phyloP scores from a whole-genome alignment of 352 stramenopile species.

The Phytophthora nicotianae region DNA sequence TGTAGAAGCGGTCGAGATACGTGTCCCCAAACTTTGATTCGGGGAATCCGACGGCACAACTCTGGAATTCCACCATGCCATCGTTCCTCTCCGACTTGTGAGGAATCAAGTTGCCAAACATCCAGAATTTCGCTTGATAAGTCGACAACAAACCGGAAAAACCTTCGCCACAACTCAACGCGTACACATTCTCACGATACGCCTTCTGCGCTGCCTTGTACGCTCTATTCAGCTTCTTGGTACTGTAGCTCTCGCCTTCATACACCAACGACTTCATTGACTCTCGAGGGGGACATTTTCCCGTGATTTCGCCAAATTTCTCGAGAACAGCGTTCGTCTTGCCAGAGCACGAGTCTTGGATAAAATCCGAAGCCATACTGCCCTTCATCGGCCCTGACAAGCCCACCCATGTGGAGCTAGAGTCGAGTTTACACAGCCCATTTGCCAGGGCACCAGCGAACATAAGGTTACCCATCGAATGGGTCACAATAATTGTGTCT shows the following conservation, averaged over 20 bases:
- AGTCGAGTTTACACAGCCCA: constrained; percentile 19
- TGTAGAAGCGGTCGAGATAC: constrained; percentile 50
- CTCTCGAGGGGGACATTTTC: constrained; percentile 12
- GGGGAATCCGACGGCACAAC: constrained; percentile 30
- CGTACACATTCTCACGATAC: constrained; percentile 31
- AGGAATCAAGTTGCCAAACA: constrained; percentile 22
- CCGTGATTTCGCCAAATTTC: constrained; percentile 17
- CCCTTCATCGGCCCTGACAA: constrained; percentile 31
- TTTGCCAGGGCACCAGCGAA: constrained; percentile 31
- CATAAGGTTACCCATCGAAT: constrained; percentile 35
- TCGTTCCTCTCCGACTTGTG: constrained; percentile 36
- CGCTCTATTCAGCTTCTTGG: constrained; percentile 10
- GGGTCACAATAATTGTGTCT: constrained; percentile 28
- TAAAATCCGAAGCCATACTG: constrained; percentile 30
- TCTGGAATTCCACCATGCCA: constrained; percentile 36
- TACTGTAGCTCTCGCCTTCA: constrained; percentile 29
- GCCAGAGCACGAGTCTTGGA: constrained; percentile 15
- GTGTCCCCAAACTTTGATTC: constrained; percentile 37
- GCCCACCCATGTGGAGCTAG: constrained; percentile 37
- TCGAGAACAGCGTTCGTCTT: constrained; percentile 20
- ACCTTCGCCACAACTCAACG: constrained; percentile 33
- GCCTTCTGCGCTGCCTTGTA: constrained; percentile 33
- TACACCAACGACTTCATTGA: constrained; percentile 32
- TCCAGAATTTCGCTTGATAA: constrained; percentile 23
- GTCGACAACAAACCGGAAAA: constrained; percentile 35